Evolutionary conservation across 225 moss, liverwort and hornwort genomes (phyloP), one percentile per base, ranked within the genome.

Genomic region (Climacium dendroides): DNA sequence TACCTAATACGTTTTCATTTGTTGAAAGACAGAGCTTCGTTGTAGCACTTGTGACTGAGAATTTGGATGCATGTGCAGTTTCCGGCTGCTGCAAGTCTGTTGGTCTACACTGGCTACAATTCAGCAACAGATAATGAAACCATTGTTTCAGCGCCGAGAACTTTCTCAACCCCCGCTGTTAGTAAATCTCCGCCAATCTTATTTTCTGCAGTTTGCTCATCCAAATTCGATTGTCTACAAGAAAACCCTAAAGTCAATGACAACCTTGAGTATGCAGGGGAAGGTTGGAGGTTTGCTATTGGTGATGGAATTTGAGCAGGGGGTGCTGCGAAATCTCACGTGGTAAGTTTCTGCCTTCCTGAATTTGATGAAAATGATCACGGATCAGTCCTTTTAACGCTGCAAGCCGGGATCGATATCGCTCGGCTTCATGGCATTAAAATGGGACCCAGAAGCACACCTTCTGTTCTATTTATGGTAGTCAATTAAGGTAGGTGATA

Each of bases 241-340:
- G 35, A 37, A 64, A 53, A 29, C 35, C 35, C 82, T 24, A 11
- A 62, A 75, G 16, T 13, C 8, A 63, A 74, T 86, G 37, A 53
- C 74, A 76, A 57, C 84, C 64, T 85, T 65, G 69, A 32, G 60
- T 50, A 13, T 80, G 60, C 85, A 94, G 92, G 94, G 91, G 34
- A 94, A 80, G 83, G 79, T 94, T 34, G 94, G 80, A 83, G 94
- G 92, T 37, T 86, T 94, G 87, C 89, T 92, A 57, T 79, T 94
- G 77, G 92, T 94, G 45, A 91, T 94, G 92, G 90, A 94, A 76
- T 94, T 94, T 84, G 53, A 80, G 48, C 37, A 41, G n/a, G 94
- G 94, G 63, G 78, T 92, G 78, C 89, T 94, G 53, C 90, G 47
- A 60, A 94, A 91, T 58, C 90, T 94, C 62, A 90, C 87, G 2